phyloP scores from a whole-genome alignment of 805 yeast genomes.

The Candida saitoana region DNA sequence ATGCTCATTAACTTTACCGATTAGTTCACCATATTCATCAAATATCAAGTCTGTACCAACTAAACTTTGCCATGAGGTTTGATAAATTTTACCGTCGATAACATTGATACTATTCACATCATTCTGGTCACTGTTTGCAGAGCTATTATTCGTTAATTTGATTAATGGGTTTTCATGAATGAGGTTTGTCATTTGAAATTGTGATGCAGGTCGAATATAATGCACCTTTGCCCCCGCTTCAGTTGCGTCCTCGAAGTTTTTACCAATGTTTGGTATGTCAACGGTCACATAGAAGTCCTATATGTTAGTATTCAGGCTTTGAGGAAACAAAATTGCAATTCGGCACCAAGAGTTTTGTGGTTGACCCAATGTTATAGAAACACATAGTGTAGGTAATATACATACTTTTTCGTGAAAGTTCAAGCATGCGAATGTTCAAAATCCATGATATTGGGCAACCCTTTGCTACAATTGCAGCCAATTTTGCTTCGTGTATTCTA shows the following conservation, averaged over 20 bases:
- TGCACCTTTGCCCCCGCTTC: constrained; percentile 13
- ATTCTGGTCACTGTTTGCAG: constrained; percentile 7
- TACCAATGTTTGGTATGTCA: constrained; percentile 26
- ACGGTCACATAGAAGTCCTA: constrained; percentile 33
- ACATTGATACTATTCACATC: constrained; percentile 27
- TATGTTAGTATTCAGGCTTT: constrained; percentile 17
- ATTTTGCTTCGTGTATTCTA: no score
- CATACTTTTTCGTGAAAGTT: no score
- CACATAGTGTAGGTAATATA: no score
- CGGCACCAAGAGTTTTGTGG: no score
- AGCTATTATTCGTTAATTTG: constrained; percentile 31
- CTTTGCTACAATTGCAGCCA: no score
- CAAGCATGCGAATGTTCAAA: no score
- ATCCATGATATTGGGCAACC: no score
- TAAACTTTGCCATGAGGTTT: constrained; percentile 71
- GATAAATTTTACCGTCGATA: constrained; percentile 50
- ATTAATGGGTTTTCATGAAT: constrained; percentile 31
- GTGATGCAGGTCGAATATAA: constrained; percentile 38
- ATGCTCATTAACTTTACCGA: constrained; percentile 39
- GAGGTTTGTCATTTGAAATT: constrained; percentile 35
- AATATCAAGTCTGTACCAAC: constrained; percentile 67
- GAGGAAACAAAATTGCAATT: no score
- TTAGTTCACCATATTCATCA: constrained; percentile 40
- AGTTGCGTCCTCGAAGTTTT: constrained; percentile 8
- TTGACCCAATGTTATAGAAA: no score